Base-by-base conservation (phyloP, 345 rosid species). In the Adansonia digitata region DNA sequence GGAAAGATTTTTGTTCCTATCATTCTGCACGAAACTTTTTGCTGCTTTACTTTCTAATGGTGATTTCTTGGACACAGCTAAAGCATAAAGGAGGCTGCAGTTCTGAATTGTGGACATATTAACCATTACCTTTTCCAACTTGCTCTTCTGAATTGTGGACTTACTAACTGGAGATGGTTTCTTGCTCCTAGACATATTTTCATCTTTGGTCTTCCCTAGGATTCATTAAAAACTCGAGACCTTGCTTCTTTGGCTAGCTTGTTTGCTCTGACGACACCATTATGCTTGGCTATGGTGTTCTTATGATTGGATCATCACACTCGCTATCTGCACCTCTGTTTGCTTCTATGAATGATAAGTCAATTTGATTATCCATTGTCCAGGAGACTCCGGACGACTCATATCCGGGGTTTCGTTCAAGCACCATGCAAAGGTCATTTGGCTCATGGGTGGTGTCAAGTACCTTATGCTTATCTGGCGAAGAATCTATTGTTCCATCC, bases 141-240 rank as follows among this genome's bases (percentile, higher is more conserved):
- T 93, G 89, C 90, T 91, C 87, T 93, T 93, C 75, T 84, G 97
- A 78, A 79, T 82, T 67, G 79, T 49, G 17, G 93, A 78, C 81
- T 91, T 86, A 80, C 75, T 87, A 67, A 80, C 83, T 22, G 78
- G 69, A 51, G 88, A 75, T 18, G 86, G 84, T 78, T 85, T 91
- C 84, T 75, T 86, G 65, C 76, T 78, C 81, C 62, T 85, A 12
- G 84, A 66, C 62, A 84, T 24, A 34, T 72, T 75, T 71, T 79
- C 88, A 11, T 78, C 67, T 65, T 65, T 88, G 71, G 55, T 81
- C 52, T 72, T 88, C 69, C 73, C 80, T 5, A 46, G 63, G 81
- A 68, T 78, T 85, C 76, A 3, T 59, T 75, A 1, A 62, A 51
- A 71, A 69, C 79, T 82, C 82, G 89, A 64, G 82, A 73, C 77